Evolutionary conservation across 441 rosid genomes (phyloP).

Genomic region (Populus trichocarpa): DNA sequence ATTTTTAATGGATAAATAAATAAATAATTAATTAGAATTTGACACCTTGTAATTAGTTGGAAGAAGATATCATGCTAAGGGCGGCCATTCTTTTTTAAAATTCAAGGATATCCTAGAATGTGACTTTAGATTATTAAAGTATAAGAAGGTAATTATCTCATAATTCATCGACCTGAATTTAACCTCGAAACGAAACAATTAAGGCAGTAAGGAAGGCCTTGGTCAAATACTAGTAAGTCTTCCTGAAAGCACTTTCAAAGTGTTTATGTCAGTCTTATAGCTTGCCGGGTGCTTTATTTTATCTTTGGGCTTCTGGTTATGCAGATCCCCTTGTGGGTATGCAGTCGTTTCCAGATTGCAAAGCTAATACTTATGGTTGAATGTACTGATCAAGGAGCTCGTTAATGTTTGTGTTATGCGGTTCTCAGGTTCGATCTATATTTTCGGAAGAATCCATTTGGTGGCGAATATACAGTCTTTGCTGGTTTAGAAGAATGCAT

Average conservation of each 20-base stretch:
- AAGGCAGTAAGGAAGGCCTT: background rate
- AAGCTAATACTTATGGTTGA: background rate
- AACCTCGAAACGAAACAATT: too few species aligned
- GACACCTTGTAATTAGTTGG: too few species aligned
- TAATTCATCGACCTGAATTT: too few species aligned
- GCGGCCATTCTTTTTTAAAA: too few species aligned
- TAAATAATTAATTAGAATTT: too few species aligned
- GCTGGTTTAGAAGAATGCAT: constrained; percentile 94
- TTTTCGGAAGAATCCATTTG: constrained; percentile 83
- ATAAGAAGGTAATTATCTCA: too few species aligned
- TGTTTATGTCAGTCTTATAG: background rate
- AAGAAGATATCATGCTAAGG: too few species aligned
- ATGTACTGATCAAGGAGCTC: background rate
- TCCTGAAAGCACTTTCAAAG: background rate
- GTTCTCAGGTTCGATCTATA: constrained; percentile 68
- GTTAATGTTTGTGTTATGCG: background rate
- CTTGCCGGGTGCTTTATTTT: background rate
- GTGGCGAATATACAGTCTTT: constrained; percentile 83
- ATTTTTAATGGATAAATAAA: too few species aligned
- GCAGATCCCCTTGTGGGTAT: background rate
- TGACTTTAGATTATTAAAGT: too few species aligned
- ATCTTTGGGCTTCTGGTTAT: background rate
- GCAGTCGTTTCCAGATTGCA: background rate
- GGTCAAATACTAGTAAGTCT: background rate
- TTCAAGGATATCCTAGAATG: too few species aligned